Base-by-base conservation (phyloP, 2,329 filamentous ascomycete genomes). In the Fusarium veterinarium region DNA sequence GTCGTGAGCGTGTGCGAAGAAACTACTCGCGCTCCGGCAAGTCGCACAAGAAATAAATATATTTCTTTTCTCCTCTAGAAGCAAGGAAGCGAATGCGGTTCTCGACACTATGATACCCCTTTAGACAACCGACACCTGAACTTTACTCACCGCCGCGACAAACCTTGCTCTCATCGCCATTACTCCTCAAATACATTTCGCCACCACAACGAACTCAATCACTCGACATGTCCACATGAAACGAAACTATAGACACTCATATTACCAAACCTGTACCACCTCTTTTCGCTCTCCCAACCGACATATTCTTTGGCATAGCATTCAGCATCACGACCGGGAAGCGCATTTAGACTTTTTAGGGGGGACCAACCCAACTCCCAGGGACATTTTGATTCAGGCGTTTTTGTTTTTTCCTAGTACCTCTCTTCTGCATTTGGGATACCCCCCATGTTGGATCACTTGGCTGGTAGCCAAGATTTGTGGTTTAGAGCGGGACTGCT, bases 1-100 rank as follows among this genome's bases (percentile, higher is more conserved):
- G 82, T n/a, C 80, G 82, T 28, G 80, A 82, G 75, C 79, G 82
- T 61, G 81, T 82, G 68, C 75, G 82, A 67, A 77, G 73, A 52
- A 76, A 78, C 48, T 73, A 80, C 70, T 72, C 73, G 45, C 70
- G 72, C 49, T 72, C 76, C 10, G 60, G 71, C 69, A 80, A 80
- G 74, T 70, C 73, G 48, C 77, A 79, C 63, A 80, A 78, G 71
- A 81, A 81, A 59, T 80, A 76, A 79, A 69, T 17, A 20, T 30
- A 35, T 44, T 41, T 37, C 30, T 35, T 20, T 42, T 37, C 40
- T 48, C 41, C 40, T 38, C 2, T 17, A 23, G 41, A 48, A 45
- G 61, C 40, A 72, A 53, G 59, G 59, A 69, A 52, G 52, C 33
- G 38, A 55, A 51, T 20, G 60, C 53, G 41, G 57, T 53, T 51